These are phyloP conservation scores for Pseudofabraea citricarpa DNA, from an alignment of 2,329 filamentous ascomycete species.

Conservation along the genomic window DNA sequence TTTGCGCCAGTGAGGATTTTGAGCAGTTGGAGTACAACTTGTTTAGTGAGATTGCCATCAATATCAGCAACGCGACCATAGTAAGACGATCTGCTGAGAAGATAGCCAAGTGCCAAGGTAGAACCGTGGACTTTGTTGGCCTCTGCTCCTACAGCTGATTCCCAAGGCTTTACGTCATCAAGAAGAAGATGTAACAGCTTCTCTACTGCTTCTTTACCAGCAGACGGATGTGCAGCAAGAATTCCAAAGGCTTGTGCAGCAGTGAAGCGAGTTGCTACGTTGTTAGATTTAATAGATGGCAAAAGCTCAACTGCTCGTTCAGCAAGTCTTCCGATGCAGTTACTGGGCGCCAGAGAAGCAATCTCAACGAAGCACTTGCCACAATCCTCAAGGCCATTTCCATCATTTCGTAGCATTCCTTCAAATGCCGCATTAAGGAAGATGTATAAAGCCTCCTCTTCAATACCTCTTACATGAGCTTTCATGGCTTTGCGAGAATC, in stretches of 20 bases:
- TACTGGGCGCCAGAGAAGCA: constrained; percentile 45
- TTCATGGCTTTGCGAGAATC: constrained; percentile 56
- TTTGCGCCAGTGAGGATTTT: constrained; percentile 47
- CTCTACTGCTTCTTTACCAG: constrained; percentile 35
- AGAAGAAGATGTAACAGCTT: constrained; percentile 41
- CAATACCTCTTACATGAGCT: constrained; percentile 41
- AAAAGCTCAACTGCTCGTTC: constrained; percentile 48
- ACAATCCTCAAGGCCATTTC: constrained; percentile 37
- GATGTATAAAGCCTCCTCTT: constrained; percentile 33
- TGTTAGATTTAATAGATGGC: constrained; percentile 64
- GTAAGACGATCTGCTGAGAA: constrained; percentile 51
- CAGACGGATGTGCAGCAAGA: constrained; percentile 60
- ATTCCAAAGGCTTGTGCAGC: constrained; percentile 73
- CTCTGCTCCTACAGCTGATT: constrained; percentile 50
- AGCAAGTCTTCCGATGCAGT: constrained; percentile 44
- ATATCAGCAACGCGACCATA: constrained; percentile 33
- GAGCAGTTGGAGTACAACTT: constrained; percentile 39
- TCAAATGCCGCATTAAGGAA: constrained; percentile 53
- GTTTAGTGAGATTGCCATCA: constrained; percentile 32
- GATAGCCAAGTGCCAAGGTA: constrained; percentile 52
- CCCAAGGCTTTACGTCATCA: constrained; percentile 43
- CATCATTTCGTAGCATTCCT: constrained; percentile 43
- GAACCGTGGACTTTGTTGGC: constrained; percentile 56
- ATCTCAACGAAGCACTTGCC: constrained; percentile 50
- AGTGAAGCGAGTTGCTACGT: constrained; percentile 59